Percentiles rank a stretch among this genome's conserved stretches.
Conservation (phyloP, 495 filamentous ascomycete genomes). For the Aspergillus diversus region DNA sequence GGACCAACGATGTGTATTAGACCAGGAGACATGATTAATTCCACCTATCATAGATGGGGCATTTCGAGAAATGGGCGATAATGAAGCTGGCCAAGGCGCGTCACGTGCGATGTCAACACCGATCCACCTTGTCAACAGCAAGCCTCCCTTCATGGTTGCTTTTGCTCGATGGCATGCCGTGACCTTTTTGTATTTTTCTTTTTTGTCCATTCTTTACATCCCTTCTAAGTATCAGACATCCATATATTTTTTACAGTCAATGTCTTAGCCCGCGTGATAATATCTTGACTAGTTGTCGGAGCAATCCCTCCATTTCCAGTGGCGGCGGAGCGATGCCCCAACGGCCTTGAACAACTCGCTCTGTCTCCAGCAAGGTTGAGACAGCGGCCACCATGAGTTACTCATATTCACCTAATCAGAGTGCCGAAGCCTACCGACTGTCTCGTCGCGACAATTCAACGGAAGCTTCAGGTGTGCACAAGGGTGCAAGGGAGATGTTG, state of each 20-base stretch:
- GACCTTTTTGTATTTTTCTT: background rate
- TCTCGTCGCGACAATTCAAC: constrained; percentile 26
- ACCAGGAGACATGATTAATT: background rate
- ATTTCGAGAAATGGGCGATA: background rate
- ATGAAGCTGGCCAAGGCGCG: background rate
- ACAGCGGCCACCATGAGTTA: constrained; percentile 42
- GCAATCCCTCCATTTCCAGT: background rate
- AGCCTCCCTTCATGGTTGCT: background rate
- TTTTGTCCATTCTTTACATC: no score
- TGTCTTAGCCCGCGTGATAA: background rate
- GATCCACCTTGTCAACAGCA: background rate
- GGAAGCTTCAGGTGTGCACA: constrained; percentile 13
- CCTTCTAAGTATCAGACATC: no score
- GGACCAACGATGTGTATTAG: no score
- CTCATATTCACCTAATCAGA: constrained; percentile 37
- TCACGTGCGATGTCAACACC: background rate
- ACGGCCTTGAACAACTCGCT: constrained; percentile 15
- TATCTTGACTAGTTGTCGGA: background rate
- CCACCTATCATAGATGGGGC: background rate
- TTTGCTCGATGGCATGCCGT: background rate
- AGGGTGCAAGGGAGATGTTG: constrained; percentile 25
- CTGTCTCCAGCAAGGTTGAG: constrained; percentile 12
- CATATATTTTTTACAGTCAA: background rate
- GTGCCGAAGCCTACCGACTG: constrained; percentile 36
- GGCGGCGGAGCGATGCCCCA: constrained; percentile 27